Conservation (phyloP, 257 asterid genomes). For the Petunia axillaris region DNA sequence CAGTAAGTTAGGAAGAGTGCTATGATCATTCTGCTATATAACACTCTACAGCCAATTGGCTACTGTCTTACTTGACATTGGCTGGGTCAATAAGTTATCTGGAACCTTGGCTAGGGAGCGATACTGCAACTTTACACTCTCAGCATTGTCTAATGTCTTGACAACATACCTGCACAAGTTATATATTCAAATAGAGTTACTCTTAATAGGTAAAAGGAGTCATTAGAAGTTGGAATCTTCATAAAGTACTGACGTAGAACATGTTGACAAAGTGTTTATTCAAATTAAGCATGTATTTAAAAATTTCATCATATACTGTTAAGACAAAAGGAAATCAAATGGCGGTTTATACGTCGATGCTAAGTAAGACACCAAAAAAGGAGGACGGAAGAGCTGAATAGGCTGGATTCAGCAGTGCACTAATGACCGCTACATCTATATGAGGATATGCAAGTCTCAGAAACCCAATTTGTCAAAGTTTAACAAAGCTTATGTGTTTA, state of each 20-base stretch:
- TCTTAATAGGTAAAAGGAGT: background rate
- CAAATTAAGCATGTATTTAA: background rate
- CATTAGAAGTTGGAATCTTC: background rate
- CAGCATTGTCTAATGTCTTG: conserved; percentile 97
- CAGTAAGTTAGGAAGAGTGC: background rate
- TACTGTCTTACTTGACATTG: conserved; percentile 47
- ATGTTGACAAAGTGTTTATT: background rate
- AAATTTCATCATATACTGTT: background rate
- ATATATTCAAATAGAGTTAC: background rate
- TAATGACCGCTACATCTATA: background rate
- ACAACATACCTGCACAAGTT: conserved; percentile 79
- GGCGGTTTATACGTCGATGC: background rate
- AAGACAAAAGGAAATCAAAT: background rate
- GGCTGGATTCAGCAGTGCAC: background rate
- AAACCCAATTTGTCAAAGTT: conserved; percentile 2
- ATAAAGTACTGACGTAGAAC: background rate
- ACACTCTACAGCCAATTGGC: conserved; percentile 65
- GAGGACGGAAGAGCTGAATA: background rate
- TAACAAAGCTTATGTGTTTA: background rate
- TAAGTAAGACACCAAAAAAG: conserved; percentile 4
- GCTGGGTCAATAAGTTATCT: conserved; percentile 53
- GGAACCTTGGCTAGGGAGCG: conserved; percentile 81
- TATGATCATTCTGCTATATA: background rate
- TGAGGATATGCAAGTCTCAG: background rate
- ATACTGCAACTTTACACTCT: conserved; percentile 94